These are phyloP conservation scores for Leucoagaricus sp. DNA, from an alignment of 1,284 basidiomycete species.

Conservation along the genomic window DNA sequence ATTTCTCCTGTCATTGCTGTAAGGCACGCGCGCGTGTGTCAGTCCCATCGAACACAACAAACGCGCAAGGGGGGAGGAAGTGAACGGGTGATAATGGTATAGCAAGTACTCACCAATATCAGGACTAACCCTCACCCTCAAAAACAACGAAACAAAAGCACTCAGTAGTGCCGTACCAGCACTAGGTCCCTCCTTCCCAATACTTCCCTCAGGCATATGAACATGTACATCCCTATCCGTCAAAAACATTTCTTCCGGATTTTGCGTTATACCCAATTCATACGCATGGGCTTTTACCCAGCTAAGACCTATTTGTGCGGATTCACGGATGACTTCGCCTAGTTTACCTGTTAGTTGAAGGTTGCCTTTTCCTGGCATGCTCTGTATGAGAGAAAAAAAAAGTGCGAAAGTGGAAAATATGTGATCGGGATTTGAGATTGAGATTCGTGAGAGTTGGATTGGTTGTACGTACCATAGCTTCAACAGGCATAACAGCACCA, in stretches of 20 bases:
- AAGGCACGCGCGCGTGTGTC: too few relatives aligned
- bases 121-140: conserved; percentile 77
- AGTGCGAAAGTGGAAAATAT: neutral
- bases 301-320: conserved; percentile 90
- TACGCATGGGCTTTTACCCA: conserved; percentile 93
- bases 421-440: neutral
- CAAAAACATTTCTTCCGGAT: conserved; percentile 74
- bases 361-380: conserved; percentile 89
- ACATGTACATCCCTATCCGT: conserved; percentile 87
- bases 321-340: conserved; percentile 96
- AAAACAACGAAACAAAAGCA: conserved; percentile 91
- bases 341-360: conserved; percentile 96
- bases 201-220: conserved; percentile 96
- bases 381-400: conserved; percentile 42
- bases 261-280: conserved; percentile 83
- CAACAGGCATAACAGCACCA: conserved; percentile 96
- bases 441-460: neutral
- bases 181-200: conserved; percentile 97
- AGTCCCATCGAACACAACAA: neutral
- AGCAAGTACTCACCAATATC: conserved; percentile 74
- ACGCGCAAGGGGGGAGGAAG: neutral
- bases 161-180: conserved; percentile 93
- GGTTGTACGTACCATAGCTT: conserved; percentile 72
- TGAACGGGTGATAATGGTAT: neutral
- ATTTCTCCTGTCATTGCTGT: conserved; percentile 96